Percentiles rank a stretch among this genome's conserved stretches.
Evolutionary conservation across 2,329 filamentous ascomycete genomes (phyloP).

Genomic region (Pseudonectria buxi): DNA sequence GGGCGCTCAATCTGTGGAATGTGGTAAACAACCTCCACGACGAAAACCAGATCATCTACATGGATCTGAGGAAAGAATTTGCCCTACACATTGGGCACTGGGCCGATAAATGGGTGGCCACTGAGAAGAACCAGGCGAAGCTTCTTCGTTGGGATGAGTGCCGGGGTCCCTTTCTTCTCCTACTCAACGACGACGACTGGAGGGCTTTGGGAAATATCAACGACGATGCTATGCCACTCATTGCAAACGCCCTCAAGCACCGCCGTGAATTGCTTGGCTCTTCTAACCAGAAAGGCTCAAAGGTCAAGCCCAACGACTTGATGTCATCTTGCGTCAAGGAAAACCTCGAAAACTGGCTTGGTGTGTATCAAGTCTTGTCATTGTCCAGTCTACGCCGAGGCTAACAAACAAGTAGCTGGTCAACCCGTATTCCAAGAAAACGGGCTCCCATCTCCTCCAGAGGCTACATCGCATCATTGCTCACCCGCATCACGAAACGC

Average conservation of each 20-base stretch:
- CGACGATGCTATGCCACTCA: constrained; percentile 23
- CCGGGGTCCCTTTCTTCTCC: constrained; percentile 19
- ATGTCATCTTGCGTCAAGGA: constrained; percentile 18
- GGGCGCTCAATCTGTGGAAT: constrained; percentile 43
- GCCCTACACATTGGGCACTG: constrained; percentile 28
- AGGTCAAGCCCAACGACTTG: constrained; percentile 17
- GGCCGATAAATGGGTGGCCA: constrained; percentile 30
- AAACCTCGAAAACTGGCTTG: constrained; percentile 31
- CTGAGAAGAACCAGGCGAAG: constrained; percentile 23
- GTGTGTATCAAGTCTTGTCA: constrained; percentile 17
- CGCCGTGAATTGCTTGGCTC: constrained; percentile 24
- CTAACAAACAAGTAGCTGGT: constrained; percentile 22
- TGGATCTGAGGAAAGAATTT: constrained; percentile 17
- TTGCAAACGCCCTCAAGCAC: constrained; percentile 27
- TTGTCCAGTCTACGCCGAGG: neutral
- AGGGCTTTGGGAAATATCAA: constrained; percentile 22
- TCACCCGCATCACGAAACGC: constrained; percentile 14
- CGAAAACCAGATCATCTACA: constrained; percentile 32
- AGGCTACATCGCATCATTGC: constrained; percentile 11
- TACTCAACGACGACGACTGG: constrained; percentile 24
- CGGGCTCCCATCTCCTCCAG: constrained; percentile 25
- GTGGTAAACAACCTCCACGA: constrained; percentile 34
- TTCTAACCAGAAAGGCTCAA: constrained; percentile 1
- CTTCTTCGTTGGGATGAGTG: constrained; percentile 24
- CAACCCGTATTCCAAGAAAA: constrained; percentile 19